Base-by-base conservation (phyloP, 2,329 filamentous ascomycete genomes). In the Arthroderma sp. region DNA sequence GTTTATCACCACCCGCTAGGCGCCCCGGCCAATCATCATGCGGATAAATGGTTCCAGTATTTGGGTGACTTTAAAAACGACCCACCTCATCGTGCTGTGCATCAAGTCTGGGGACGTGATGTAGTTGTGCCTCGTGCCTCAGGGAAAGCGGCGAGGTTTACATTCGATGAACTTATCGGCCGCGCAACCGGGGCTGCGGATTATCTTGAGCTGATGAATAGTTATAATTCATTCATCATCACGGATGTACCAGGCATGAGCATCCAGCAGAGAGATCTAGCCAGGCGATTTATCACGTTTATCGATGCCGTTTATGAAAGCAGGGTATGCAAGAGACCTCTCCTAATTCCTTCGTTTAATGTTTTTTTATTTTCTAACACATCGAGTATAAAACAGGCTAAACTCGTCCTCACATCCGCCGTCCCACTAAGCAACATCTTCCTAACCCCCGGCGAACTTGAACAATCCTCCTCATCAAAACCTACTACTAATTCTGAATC, bases 21-120 rank as follows among this genome's bases (percentile, higher is more conserved):
- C 61, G 72, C 72, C 6, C 80, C 83, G 42, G 88, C 91, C 3
- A 64, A 74, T 7, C 77, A 78, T 1, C 91, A 98, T 60, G 86
- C 87, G 10, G 79, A 94, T 54, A 89, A 89, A 62, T 98, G 91
- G 91, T 95, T 96, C 68, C 77, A 78, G 46, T 96, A 93, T 67
- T 75, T 98, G 0, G 91, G 91, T 51, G 88, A 96, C 58, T 78
- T 83, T 4, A 74, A 86, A 33, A 65, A 76, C 40, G 74, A 84
- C 51, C 80, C 83, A 4, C 86, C 89, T 11, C 86, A 89, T 54
- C 66, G 77, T 2, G 85, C 87, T 51, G 78, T 74, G 0, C 88
- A 95, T 60, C 75, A 74, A 33, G 89, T 98, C 31, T 98, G 91
- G 91, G 91, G 91, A 8, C 78, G 91, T 38, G 82, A 91, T 50